Conservation (phyloP, 1,284 basidiomycete genomes). For the Abortiporus biennis region DNA sequence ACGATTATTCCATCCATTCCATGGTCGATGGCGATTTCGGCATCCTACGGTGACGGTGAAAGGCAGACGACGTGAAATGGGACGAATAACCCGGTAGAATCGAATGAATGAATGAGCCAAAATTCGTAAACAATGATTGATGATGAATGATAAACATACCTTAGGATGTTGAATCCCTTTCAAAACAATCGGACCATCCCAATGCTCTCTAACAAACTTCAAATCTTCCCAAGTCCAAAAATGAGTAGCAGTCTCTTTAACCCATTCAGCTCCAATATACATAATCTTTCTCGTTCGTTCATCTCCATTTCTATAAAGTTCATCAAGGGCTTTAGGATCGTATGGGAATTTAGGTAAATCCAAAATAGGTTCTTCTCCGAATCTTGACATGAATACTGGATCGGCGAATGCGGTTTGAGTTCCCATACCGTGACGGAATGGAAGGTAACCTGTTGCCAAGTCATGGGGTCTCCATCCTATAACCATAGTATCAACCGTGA, state of each 20-base stretch:
- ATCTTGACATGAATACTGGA: constrained; percentile 62
- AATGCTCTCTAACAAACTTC: constrained; percentile 53
- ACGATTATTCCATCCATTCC: constrained; percentile 69
- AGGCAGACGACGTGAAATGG: too few species aligned
- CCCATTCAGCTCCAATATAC: constrained; percentile 48
- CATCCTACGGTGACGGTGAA: constrained; percentile 40
- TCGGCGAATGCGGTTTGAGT: constrained; percentile 55
- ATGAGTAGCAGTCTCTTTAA: constrained; percentile 47
- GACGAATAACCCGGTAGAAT: too few species aligned
- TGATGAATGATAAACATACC: constrained; percentile 4
- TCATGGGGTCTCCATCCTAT: constrained; percentile 69
- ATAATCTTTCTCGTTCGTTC: constrained; percentile 30
- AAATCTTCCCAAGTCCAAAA: constrained; percentile 64
- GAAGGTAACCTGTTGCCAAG: constrained; percentile 49
- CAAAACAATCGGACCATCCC: constrained; percentile 64
- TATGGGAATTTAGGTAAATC: constrained; percentile 53
- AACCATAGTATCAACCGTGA: constrained; percentile 63
- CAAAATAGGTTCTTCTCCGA: constrained; percentile 34
- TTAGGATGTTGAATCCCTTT: constrained; percentile 56
- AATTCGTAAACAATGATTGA: background rate
- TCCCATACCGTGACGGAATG: constrained; percentile 55
- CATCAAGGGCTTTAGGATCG: constrained; percentile 37
- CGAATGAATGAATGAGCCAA: background rate
- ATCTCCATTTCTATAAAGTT: constrained; percentile 38
- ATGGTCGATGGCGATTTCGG: constrained; percentile 51